A percentile compares a stretch with the other conserved stretches of the same genome.
These are phyloP conservation scores for Aphelidium insulamus DNA, from an alignment of 371 early-diverging fungal genomes.

Conservation along the genomic window DNA sequence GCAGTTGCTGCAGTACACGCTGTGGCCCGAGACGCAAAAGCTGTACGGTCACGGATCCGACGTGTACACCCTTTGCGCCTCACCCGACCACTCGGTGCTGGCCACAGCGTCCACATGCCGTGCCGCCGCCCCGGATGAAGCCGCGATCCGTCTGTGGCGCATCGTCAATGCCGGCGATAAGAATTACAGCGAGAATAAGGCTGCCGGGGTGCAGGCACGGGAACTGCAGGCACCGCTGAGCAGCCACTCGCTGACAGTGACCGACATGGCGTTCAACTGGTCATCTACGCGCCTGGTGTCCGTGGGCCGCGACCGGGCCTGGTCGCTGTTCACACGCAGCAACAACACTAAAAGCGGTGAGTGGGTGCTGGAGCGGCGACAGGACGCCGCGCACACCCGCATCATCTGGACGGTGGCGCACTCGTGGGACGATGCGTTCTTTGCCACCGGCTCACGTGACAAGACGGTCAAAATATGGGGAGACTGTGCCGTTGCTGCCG, in stretches of 20 bases:
- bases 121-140: constrained; percentile 49
- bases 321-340: constrained; percentile 46
- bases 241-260: constrained; percentile 70
- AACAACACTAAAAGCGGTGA: neutral
- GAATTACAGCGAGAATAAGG: constrained; percentile 8
- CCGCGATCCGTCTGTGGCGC: constrained; percentile 46
- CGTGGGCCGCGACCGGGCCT: constrained; percentile 73
- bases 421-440: constrained; percentile 46
- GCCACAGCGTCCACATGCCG: constrained; percentile 47
- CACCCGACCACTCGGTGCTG: constrained; percentile 38
- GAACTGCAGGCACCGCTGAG: constrained; percentile 15
- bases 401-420: constrained; percentile 84
- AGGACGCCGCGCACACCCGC: constrained; percentile 46
- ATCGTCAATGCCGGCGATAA: constrained; percentile 52
- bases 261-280: constrained; percentile 51
- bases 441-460: constrained; percentile 83
- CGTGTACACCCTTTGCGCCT: constrained; percentile 45
- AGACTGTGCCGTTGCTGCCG: too few species aligned
- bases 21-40: constrained; percentile 92
- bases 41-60: constrained; percentile 90
- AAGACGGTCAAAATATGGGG: too few species aligned
- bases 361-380: neutral
- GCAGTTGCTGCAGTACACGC: constrained; percentile 59
- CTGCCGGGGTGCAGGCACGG: constrained; percentile 1
- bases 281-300: constrained; percentile 43